Percentiles rank a stretch among this genome's conserved stretches.
Conservation (phyloP, 2,329 filamentous ascomycete genomes). For the Monosporascus sp. region DNA sequence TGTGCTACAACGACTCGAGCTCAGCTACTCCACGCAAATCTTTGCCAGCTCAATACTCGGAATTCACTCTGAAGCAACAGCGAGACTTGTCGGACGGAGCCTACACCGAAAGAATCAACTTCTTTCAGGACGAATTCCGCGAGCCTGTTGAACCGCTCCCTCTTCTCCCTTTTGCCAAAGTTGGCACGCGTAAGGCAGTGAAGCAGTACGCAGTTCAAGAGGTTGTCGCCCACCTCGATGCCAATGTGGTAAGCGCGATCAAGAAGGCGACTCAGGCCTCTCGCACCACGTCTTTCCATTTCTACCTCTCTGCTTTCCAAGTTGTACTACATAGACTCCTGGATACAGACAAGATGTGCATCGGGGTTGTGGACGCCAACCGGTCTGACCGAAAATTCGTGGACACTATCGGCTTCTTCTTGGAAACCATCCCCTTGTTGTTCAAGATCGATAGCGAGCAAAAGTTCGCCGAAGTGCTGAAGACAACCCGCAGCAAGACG, state of each 20-base stretch:
- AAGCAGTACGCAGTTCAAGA: too few species aligned
- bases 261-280: constrained; percentile 5
- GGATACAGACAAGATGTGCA: constrained; percentile 30
- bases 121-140: neutral
- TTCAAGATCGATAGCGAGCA: constrained; percentile 17
- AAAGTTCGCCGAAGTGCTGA: constrained; percentile 10
- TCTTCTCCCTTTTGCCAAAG: neutral
- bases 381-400: constrained; percentile 12
- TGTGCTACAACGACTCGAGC: neutral
- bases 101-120: neutral
- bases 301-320: constrained; percentile 33
- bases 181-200: too few species aligned
- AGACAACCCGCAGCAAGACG: constrained; percentile 6
- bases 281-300: constrained; percentile 33
- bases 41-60: neutral
- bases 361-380: constrained; percentile 39
- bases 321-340: constrained; percentile 25
- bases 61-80: neutral
- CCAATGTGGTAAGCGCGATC: constrained; percentile 1
- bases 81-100: neutral
- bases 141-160: neutral
- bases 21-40: too few species aligned
- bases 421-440: constrained; percentile 36
- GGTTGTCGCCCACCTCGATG: too few species aligned
- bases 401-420: constrained; percentile 31